These are phyloP conservation scores for Macaranga tanarius DNA, from an alignment of 441 rosid species.

Conservation along the genomic window DNA sequence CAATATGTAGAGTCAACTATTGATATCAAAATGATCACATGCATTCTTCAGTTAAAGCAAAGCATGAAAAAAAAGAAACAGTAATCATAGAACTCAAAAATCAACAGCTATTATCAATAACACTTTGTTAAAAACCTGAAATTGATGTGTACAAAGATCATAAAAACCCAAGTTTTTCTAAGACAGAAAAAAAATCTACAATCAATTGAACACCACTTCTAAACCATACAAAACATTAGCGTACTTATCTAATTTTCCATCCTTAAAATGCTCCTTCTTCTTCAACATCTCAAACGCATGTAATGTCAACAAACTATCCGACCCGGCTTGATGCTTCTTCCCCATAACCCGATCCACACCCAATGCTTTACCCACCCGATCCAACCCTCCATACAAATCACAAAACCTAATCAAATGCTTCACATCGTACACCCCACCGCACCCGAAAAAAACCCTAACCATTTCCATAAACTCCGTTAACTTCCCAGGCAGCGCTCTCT, in stretches of 20 bases:
- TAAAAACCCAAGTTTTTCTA: slow-evolving; percentile 19
- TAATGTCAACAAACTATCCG: slow-evolving; percentile 63
- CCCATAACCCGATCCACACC: slow-evolving; percentile 48
- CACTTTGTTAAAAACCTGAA: slow-evolving; percentile 14
- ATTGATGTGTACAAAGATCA: slow-evolving; percentile 22
- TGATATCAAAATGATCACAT: neutral
- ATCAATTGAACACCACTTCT: slow-evolving; percentile 29
- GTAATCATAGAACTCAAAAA: neutral
- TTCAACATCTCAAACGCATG: slow-evolving; percentile 50
- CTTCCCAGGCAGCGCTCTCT: slow-evolving; percentile 32
- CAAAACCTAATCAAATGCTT: slow-evolving; percentile 58
- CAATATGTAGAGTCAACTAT: neutral
- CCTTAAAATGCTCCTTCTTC: slow-evolving; percentile 34
- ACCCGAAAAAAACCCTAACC: slow-evolving; percentile 48
- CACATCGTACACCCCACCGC: slow-evolving; percentile 46
- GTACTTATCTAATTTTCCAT: slow-evolving; percentile 40
- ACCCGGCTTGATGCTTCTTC: slow-evolving; percentile 69
- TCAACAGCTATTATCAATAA: slow-evolving; percentile 4
- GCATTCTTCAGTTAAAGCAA: neutral
- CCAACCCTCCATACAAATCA: slow-evolving; percentile 55
- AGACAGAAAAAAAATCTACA: slow-evolving; percentile 26
- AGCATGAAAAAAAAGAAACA: neutral
- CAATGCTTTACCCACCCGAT: slow-evolving; percentile 44
- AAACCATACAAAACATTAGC: slow-evolving; percentile 65
- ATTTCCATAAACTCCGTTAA: slow-evolving; percentile 38